Conservation (phyloP, 345 rosid genomes). For the Salix purpurea region DNA sequence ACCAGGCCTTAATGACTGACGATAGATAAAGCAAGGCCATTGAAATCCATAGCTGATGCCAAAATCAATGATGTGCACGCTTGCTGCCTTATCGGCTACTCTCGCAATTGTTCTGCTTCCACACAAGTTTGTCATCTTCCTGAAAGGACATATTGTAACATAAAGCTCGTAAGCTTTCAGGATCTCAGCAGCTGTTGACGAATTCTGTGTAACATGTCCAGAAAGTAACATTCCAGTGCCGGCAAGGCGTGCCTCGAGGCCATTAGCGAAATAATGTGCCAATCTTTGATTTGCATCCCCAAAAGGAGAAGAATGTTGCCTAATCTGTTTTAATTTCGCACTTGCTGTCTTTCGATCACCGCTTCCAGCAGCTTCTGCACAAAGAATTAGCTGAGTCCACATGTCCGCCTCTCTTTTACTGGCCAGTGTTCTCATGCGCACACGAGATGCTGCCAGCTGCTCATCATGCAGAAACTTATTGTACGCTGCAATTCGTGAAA, state of each 20-base stretch:
- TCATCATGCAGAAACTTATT: conserved; percentile 3
- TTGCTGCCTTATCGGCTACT: conserved; percentile 42
- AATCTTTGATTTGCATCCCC: conserved; percentile 66
- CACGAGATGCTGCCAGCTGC: conserved; percentile 22
- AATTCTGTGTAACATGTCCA: conserved; percentile 11
- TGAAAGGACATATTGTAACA: conserved; percentile 49
- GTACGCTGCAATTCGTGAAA: background rate
- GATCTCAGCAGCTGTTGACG: conserved; percentile 47
- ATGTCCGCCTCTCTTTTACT: conserved; percentile 41
- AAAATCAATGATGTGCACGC: conserved; percentile 69
- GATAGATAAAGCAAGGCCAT: conserved; percentile 78
- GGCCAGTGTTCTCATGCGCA: conserved; percentile 19
- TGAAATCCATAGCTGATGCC: conserved; percentile 81
- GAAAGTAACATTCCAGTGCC: conserved; percentile 38
- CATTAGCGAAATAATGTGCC: conserved; percentile 57
- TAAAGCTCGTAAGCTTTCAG: conserved; percentile 50
- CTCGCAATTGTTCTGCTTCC: conserved; percentile 48
- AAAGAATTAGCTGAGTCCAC: conserved; percentile 44
- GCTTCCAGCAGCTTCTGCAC: conserved; percentile 67
- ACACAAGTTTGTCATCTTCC: conserved; percentile 40
- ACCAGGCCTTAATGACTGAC: conserved; percentile 32
- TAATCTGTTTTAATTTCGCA: conserved; percentile 57
- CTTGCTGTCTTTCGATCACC: conserved; percentile 51
- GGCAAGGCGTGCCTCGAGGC: conserved; percentile 59
- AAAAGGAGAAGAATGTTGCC: conserved; percentile 49